phyloP scores from a whole-genome alignment of 371 early-diverging fungal genomes.

The Modicella reniformis region DNA sequence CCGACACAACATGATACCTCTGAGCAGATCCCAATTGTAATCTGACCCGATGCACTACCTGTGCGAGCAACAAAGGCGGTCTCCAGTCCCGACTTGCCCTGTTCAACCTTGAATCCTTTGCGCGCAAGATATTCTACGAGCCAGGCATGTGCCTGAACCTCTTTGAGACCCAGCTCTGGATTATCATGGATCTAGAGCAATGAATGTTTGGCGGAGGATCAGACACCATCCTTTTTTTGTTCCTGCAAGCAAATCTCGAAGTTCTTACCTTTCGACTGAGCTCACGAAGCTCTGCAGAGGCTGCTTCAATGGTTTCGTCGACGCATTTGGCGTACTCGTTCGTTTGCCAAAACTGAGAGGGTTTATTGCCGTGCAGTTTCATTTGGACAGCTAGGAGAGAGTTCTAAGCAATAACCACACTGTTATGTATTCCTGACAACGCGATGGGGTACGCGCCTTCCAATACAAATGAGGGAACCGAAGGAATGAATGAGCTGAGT shows the following conservation, averaged over 20 bases:
- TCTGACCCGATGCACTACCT: slow-evolving; percentile 21
- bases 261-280: slow-evolving; percentile 58
- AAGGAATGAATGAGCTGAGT: too few species aligned
- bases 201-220: background rate
- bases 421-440: too few species aligned
- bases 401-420: too few species aligned
- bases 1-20: slow-evolving; percentile 32
- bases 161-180: slow-evolving; percentile 55
- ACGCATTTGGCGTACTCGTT: slow-evolving; percentile 51
- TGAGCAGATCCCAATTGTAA: slow-evolving; percentile 55
- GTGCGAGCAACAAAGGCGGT: slow-evolving; percentile 60
- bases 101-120: slow-evolving; percentile 56
- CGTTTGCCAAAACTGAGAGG: slow-evolving; percentile 23
- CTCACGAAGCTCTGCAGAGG: slow-evolving; percentile 57
- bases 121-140: slow-evolving; percentile 51
- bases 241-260: background rate
- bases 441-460: too few species aligned
- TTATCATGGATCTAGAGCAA: slow-evolving; percentile 51
- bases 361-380: background rate
- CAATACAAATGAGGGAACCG: too few species aligned
- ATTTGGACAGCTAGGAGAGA: too few species aligned
- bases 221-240: too few species aligned
- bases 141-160: slow-evolving; percentile 51
- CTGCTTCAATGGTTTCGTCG: slow-evolving; percentile 54
- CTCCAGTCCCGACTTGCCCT: slow-evolving; percentile 45